Conservation (phyloP, 768 basidiomycete species). For the Cystobasidiopsis lactophilus region DNA sequence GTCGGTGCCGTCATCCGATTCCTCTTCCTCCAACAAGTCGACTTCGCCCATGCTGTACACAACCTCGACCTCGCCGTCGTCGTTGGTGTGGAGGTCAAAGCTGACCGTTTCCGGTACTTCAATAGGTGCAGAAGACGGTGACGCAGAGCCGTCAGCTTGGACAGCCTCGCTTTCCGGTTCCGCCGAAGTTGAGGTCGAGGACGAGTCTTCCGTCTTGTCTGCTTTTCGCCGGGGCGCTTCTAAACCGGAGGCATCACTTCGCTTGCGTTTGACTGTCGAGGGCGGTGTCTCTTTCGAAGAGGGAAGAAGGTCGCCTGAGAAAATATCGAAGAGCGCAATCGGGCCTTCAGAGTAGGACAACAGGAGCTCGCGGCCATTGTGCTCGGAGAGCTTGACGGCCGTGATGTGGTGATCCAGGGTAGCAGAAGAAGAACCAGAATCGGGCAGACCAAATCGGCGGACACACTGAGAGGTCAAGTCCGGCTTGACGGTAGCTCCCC, state of each 20-base stretch:
- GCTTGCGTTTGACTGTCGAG: background rate
- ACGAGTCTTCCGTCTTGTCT: background rate
- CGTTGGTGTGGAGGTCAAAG: too few species aligned
- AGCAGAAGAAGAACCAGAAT: background rate
- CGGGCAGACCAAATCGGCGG: constrained; percentile 16
- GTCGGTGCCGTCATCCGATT: background rate
- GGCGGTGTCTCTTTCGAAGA: background rate
- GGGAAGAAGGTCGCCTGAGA: background rate
- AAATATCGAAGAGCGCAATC: constrained; percentile 16
- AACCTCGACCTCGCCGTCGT: background rate
- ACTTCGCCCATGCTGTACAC: background rate
- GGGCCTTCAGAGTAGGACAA: constrained; percentile 11
- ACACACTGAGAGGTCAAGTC: constrained; percentile 16
- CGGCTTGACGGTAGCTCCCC: constrained; percentile 6
- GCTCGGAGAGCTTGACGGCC: constrained; percentile 12
- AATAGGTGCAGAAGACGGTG: too few species aligned
- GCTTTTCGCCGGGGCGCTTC: background rate
- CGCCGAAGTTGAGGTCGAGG: too few species aligned
- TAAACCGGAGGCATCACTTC: background rate
- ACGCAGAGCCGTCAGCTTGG: too few species aligned
- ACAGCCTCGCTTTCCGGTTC: too few species aligned
- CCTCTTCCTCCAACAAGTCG: background rate
- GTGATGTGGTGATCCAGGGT: constrained; percentile 12
- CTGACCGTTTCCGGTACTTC: too few species aligned
- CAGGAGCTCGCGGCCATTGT: constrained; percentile 13